Percentiles rank a stretch among this genome's conserved stretches.
These are phyloP conservation scores for Globisporangium barbulae DNA, from an alignment of 352 stramenopile species.

Conservation along the genomic window DNA sequence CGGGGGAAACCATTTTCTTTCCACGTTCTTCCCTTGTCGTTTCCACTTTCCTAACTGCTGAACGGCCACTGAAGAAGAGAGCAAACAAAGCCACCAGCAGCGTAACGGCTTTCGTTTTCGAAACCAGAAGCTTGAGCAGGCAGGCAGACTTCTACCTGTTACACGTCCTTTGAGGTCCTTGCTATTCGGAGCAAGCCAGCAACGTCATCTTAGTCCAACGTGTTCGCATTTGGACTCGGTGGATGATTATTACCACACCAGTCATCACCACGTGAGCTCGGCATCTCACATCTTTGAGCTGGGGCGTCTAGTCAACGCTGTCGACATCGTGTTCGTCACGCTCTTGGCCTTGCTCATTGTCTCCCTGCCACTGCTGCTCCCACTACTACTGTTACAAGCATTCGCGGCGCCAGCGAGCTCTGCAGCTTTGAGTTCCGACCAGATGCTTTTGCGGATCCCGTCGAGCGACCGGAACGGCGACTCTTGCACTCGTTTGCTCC, in stretches of 20 bases:
- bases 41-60: too few relatives aligned
- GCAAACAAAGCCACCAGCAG: too few relatives aligned
- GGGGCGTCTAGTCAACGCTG: not conserved
- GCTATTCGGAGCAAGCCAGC: too few relatives aligned
- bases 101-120: too few relatives aligned
- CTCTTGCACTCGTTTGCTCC: conserved; percentile 22
- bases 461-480: conserved; percentile 60
- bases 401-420: not conserved
- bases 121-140: too few relatives aligned
- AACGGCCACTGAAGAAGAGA: too few relatives aligned
- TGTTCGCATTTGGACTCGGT: too few relatives aligned
- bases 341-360: conserved; percentile 7
- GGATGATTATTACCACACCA: not conserved
- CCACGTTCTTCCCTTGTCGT: too few relatives aligned
- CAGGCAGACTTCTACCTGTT: too few relatives aligned
- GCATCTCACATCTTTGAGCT: conserved; percentile 5
- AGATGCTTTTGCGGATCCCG: conserved; percentile 45
- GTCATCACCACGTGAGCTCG: not conserved
- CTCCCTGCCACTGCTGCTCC: conserved; percentile 1
- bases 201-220: too few relatives aligned
- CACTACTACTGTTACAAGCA: conserved; percentile 16
- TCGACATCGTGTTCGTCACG: not conserved
- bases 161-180: too few relatives aligned
- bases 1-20: too few relatives aligned
- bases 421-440: conserved; percentile 38